Conservation (phyloP, 495 filamentous ascomycete species). For the Penicillium chermesinum region DNA sequence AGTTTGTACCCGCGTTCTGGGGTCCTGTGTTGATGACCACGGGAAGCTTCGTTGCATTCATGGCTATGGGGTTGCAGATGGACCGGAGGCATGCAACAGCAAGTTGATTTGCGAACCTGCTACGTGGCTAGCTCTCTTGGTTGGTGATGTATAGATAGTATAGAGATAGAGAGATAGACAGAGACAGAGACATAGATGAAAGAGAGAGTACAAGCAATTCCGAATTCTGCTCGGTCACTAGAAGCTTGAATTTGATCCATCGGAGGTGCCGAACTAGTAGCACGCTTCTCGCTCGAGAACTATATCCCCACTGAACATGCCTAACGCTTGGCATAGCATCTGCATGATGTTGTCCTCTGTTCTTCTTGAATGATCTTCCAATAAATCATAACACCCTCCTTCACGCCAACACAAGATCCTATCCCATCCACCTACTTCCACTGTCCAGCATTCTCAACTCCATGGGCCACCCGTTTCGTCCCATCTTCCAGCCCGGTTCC, state of each 20-base stretch:
- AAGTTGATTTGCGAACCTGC: too few species aligned
- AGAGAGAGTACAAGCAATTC: too few species aligned
- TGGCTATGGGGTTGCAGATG: slow-evolving; percentile 15
- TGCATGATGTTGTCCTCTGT: too few species aligned
- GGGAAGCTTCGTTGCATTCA: slow-evolving; percentile 15
- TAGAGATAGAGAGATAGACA: not conserved
- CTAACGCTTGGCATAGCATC: too few species aligned
- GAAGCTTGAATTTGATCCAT: too few species aligned
- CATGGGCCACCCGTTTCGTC: slow-evolving; percentile 50
- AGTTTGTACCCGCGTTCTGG: slow-evolving; percentile 31
- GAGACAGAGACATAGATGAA: not conserved
- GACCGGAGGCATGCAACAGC: slow-evolving; percentile 4
- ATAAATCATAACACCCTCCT: too few species aligned
- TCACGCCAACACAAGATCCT: not conserved
- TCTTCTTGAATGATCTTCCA: too few species aligned
- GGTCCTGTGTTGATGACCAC: slow-evolving; percentile 27
- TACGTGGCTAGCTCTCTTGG: too few species aligned
- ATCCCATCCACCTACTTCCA: slow-evolving; percentile 42
- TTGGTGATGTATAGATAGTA: not conserved
- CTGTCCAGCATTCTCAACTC: slow-evolving; percentile 64
- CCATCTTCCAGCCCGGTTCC: slow-evolving; percentile 58
- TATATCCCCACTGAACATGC: too few species aligned
- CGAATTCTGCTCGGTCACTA: too few species aligned
- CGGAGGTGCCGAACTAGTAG: too few species aligned
- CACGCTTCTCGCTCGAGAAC: too few species aligned